Evolutionary conservation across 257 asterid species (phyloP), one percentile per base, ranked within the genome.

Genomic region (Echites panduratus): DNA sequence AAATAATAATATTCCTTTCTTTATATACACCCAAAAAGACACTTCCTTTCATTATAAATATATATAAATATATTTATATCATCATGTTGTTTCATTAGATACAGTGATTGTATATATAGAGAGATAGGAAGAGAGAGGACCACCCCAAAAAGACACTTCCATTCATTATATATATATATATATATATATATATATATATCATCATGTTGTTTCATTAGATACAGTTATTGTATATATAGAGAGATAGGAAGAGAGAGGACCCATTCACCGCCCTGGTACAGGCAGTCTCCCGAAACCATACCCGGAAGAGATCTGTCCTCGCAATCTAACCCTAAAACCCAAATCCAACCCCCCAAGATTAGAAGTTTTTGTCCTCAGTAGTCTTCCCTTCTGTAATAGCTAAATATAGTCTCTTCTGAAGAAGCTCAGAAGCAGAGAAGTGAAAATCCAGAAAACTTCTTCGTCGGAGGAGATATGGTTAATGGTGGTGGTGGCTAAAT

Each of bases 201-300:
- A n/a, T n/a, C n/a, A n/a, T n/a, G n/a, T n/a, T n/a, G n/a, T n/a
- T n/a, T 32, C 38, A 32, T 32, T 32, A 32, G 1, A 32, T 3
- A 32, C 38, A 32, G 38, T 32, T 32, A 32, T 17, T 50, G 4
- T 50, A 50, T 16, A 2, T 50, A 50, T 50, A 73, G 32, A 58
- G 41, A 56, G 62, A 27, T 24, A 48, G 56, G 26, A 17, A 72
- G 63, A 20, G 6, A 32, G 48, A 45, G 41, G 77, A n/a, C 80
- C 78, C 82, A 78, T 71, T 78, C 80, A 81, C 82, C 82, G 79
- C 78, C 79, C 79, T 49, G 59, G 5, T 7, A 7, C 7, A 73
- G 70, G 41, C 77, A 64, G 59, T 26, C 62, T 68, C n/a, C 24
- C 73, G 71, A 64, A 76, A 76, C 69, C 68, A 65, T 52, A 70